Percentiles rank a stretch among this genome's conserved stretches.
phyloP scores from a whole-genome alignment of 2,329 filamentous ascomycete genomes.

The Fusarium abutilonis region DNA sequence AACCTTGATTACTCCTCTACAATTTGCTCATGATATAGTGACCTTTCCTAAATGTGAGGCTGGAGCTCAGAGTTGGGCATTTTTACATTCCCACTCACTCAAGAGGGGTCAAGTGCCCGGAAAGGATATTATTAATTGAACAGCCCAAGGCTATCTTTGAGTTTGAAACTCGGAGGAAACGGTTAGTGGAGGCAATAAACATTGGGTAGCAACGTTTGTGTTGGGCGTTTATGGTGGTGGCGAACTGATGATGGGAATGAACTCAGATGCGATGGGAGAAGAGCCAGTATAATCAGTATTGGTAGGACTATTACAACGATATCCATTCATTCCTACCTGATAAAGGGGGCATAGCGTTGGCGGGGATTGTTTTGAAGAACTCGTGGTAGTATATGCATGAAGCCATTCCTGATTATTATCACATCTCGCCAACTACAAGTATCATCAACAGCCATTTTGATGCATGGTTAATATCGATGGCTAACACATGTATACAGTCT shows the following conservation, averaged over 20 bases:
- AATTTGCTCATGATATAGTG: neutral
- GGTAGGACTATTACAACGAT: neutral
- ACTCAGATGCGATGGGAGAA: slow-evolving; percentile 6
- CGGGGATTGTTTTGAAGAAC: too few relatives aligned
- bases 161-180: slow-evolving; percentile 20
- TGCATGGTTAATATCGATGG: neutral
- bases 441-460: neutral
- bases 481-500: neutral
- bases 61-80: neutral
- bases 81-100: neutral
- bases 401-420: too few relatives aligned
- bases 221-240: slow-evolving; percentile 24
- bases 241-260: slow-evolving; percentile 22
- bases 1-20: neutral
- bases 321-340: neutral
- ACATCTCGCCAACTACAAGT: neutral
- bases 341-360: neutral
- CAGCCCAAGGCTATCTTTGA: slow-evolving; percentile 18
- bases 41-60: neutral
- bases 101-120: too few relatives aligned
- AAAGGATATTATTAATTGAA: slow-evolving; percentile 7
- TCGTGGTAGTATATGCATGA: too few relatives aligned
- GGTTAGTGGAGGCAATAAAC: slow-evolving; percentile 7
- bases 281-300: slow-evolving; percentile 10
- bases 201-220: slow-evolving; percentile 13